These are phyloP conservation scores for Starmerella floricola DNA, from an alignment of 805 yeast species.

Conservation along the genomic window DNA sequence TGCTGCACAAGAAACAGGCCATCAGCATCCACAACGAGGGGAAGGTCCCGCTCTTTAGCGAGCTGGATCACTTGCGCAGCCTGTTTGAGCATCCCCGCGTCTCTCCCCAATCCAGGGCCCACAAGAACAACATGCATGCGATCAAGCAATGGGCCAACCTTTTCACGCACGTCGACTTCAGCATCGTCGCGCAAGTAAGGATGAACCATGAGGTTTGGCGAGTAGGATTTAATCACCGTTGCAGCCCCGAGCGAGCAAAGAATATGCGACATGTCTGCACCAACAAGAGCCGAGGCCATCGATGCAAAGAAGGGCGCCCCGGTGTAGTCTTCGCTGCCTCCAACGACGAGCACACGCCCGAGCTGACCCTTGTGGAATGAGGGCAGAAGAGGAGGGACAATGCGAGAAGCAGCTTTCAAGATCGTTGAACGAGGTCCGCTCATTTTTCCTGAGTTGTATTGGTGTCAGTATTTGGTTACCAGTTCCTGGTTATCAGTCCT, in stretches of 20 bases:
- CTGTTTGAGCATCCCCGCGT: slow-evolving; percentile 49
- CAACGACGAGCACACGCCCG: slow-evolving; percentile 75
- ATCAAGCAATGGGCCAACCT: slow-evolving; percentile 38
- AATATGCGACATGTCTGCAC: slow-evolving; percentile 81
- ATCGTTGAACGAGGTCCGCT: not conserved
- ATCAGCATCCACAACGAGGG: slow-evolving; percentile 85
- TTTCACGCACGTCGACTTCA: slow-evolving; percentile 20
- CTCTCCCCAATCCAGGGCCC: slow-evolving; percentile 94
- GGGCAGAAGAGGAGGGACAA: slow-evolving; percentile 47
- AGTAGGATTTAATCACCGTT: slow-evolving; percentile 67
- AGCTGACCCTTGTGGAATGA: slow-evolving; percentile 80
- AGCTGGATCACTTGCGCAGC: slow-evolving; percentile 47
- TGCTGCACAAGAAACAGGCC: slow-evolving; percentile 57
- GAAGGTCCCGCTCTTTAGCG: slow-evolving; percentile 45
- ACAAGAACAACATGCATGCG: slow-evolving; percentile 72
- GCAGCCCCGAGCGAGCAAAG: slow-evolving; percentile 77
- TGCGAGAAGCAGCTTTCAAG: slow-evolving; percentile 37
- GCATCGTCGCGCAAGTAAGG: slow-evolving; percentile 55
- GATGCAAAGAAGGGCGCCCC: slow-evolving; percentile 94
- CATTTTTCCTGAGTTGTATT: too few species aligned
- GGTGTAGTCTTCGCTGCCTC: slow-evolving; percentile 92
- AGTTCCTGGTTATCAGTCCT: too few species aligned
- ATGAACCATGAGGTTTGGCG: slow-evolving; percentile 94
- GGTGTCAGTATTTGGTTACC: too few species aligned
- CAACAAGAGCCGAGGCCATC: slow-evolving; percentile 69